A percentile compares a stretch with the other conserved stretches of the same genome.
These are phyloP conservation scores for Linderina pennispora DNA, from an alignment of 192 early-diverging fungal species.

Conservation along the genomic window DNA sequence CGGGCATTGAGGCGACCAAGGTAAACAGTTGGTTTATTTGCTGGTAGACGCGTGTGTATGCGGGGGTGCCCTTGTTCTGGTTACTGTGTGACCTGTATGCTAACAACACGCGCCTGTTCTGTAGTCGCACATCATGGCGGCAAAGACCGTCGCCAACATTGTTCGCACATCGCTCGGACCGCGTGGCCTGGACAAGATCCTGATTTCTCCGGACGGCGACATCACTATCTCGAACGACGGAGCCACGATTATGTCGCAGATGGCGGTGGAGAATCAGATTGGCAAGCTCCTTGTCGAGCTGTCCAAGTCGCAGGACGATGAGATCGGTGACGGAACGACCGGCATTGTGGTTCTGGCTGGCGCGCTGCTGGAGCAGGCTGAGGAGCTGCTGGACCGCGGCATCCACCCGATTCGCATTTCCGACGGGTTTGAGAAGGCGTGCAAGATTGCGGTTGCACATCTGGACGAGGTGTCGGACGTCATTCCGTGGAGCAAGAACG, in stretches of 20 bases:
- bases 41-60: too few relatives aligned
- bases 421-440: slow-evolving; percentile 97
- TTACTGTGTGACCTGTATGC: too few relatives aligned
- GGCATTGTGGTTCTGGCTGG: slow-evolving; percentile 99
- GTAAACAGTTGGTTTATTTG: too few relatives aligned
- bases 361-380: slow-evolving; percentile 94
- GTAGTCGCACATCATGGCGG: slow-evolving; percentile 97
- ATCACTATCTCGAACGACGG: slow-evolving; percentile 99
- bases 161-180: slow-evolving; percentile 98
- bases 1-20: slow-evolving; percentile 93
- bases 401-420: slow-evolving; percentile 99
- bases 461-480: slow-evolving; percentile 89
- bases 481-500: slow-evolving; percentile 75
- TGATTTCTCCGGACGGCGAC: slow-evolving; percentile 99
- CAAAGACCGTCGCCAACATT: slow-evolving; percentile 94
- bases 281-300: slow-evolving; percentile 96
- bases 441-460: slow-evolving; percentile 87
- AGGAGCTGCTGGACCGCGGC: slow-evolving; percentile 88
- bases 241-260: slow-evolving; percentile 94
- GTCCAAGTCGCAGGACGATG: slow-evolving; percentile 98
- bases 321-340: slow-evolving; percentile 99
- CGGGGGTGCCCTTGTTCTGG: too few relatives aligned
- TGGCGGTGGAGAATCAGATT: slow-evolving; percentile 99
- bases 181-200: slow-evolving; percentile 97
- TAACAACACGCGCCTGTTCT: too few relatives aligned